Evolutionary conservation across 768 basidiomycete species (phyloP), one percentile per base, ranked within the genome.

Genomic region (Lactifluus volemus): DNA sequence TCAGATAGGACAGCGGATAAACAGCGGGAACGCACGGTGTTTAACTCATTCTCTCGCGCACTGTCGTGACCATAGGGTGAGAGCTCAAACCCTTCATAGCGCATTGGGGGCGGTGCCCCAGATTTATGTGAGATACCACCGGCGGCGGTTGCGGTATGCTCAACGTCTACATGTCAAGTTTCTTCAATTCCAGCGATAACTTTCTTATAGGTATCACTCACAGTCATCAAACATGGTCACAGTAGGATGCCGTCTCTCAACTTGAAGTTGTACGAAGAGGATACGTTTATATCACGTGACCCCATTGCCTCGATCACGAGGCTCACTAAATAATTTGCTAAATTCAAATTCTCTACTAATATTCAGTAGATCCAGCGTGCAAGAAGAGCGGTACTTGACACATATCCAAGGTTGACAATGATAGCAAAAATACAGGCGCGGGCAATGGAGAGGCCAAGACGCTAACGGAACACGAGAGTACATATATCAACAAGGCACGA

Each of bases 71-170:
- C 81, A 58, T 80, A 79, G 1, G 84, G 81, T 19, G 84, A 84
- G 21, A 82, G 83, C 72, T 98, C 94, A 68, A 93, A 98, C 10
- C 93, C 94, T 69, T 96, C 89, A 67, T 88, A 94, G 57, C 88
- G 83, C 25, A 94, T 73, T 32, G 81, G 77, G 4, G 85, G 84
- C 25, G 83, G 69, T 1, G 79, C 71, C 54, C 72, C 74, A 30
- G 72, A 66, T 47, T 70, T 67, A 52, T 73, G 71, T 54, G 42
- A 70, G 41, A 71, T 69, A 32, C 74, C 73, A 15, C 73, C 71
- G 5, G 79, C 71, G 19, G 85, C 80, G 4, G 79, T 77, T 38
- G 81, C 76, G 19, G 91, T 77, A 70, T 95, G 94, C 71, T 97
- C 91, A 67, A 97, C 92, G 71, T 91, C 94, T 97, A 65, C 9